phyloP scores from a whole-genome alignment of 1,284 basidiomycete species.

The Papiliotrema nemorosa region DNA sequence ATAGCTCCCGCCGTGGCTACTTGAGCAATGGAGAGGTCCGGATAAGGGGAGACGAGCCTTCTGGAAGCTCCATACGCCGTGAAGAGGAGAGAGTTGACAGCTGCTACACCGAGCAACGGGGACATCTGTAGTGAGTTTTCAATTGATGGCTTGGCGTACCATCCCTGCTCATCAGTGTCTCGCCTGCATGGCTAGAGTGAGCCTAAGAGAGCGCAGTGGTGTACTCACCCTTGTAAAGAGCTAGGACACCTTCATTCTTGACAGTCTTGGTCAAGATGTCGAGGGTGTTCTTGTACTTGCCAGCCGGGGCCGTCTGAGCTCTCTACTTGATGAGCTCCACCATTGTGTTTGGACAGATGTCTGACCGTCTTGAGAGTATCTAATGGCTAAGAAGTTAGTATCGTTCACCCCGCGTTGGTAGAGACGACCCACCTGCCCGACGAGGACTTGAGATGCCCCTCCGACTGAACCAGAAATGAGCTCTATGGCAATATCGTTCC shows the following conservation, averaged over 20 bases:
- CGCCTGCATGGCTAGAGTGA: background rate
- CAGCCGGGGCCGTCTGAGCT: constrained; percentile 52
- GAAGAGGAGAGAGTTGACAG: constrained; percentile 93
- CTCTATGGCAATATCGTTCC: constrained; percentile 44
- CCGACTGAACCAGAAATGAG: constrained; percentile 49
- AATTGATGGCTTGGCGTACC: constrained; percentile 2
- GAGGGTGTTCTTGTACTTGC: constrained; percentile 79
- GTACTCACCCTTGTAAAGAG: constrained; percentile 77
- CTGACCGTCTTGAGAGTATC: constrained; percentile 72
- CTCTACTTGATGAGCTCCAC: constrained; percentile 57
- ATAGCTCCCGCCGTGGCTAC: constrained; percentile 81
- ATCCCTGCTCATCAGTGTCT: constrained; percentile 8
- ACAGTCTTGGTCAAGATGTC: constrained; percentile 79
- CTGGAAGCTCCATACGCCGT: constrained; percentile 80
- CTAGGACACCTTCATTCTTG: constrained; percentile 81
- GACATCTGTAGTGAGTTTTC: constrained; percentile 61
- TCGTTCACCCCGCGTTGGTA: constrained; percentile 3
- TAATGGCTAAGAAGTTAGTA: constrained; percentile 47
- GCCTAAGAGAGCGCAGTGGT: background rate
- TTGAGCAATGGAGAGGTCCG: constrained; percentile 71
- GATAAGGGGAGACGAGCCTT: constrained; percentile 80
- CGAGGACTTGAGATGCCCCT: constrained; percentile 60
- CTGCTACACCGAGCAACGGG: constrained; percentile 89
- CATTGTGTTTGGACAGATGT: constrained; percentile 45
- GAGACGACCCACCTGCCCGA: constrained; percentile 60